Percentiles rank a stretch among this genome's conserved stretches.
Conservation (phyloP, 257 asterid genomes). For the Penstemon newberryi region DNA sequence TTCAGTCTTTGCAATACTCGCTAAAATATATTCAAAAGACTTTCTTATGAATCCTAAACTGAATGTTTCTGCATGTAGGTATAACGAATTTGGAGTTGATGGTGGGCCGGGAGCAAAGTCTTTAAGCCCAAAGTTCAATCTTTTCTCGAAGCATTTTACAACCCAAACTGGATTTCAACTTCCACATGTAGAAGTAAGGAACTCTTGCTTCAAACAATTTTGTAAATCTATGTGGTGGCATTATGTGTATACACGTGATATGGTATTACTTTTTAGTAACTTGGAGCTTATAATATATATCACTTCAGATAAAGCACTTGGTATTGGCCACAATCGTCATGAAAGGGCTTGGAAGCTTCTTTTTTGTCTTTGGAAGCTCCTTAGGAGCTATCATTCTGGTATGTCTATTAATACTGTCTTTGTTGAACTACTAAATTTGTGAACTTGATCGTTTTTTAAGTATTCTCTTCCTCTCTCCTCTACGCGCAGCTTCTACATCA, state of each 20-base stretch:
- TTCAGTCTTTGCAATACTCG: neutral
- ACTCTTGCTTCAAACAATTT: constrained; percentile 10
- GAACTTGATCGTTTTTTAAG: constrained; percentile 11
- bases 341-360: constrained; percentile 81
- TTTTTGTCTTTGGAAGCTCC: constrained; percentile 79
- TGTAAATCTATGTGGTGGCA: neutral
- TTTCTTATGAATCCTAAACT: constrained; percentile 4
- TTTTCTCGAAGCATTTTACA: constrained; percentile 62
- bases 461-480: constrained; percentile 1
- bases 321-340: constrained; percentile 65
- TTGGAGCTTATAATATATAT: neutral
- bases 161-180: constrained; percentile 59
- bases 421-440: neutral
- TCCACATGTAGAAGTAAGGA: constrained; percentile 77
- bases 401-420: constrained; percentile 12
- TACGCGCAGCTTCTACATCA: constrained; percentile 71
- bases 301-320: constrained; percentile 67
- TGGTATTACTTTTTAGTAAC: constrained; percentile 20
- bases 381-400: constrained; percentile 89
- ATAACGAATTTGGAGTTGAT: constrained; percentile 74
- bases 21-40: neutral
- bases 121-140: constrained; percentile 63
- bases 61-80: constrained; percentile 42
- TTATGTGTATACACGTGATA: neutral
- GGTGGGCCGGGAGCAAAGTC: constrained; percentile 87